Percentiles rank a stretch among this genome's conserved stretches.
phyloP scores from a whole-genome alignment of 352 stramenopile genomes.

The Globisporangium recalcitrans region DNA sequence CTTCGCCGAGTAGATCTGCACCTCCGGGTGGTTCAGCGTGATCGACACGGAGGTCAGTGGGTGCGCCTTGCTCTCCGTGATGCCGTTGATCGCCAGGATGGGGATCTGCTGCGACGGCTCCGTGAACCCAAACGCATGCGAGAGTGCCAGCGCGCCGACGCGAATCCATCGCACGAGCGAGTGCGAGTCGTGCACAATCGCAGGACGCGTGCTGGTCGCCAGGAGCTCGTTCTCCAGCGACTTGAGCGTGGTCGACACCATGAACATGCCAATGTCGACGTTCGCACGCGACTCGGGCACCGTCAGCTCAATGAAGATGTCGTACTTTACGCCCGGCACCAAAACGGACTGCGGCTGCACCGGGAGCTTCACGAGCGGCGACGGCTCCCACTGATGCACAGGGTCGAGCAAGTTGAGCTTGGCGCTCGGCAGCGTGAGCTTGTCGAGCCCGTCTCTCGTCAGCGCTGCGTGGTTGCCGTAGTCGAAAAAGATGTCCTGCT shows the following conservation, averaged over 20 bases:
- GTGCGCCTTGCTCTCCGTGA: conserved; percentile 42
- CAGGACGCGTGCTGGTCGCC: conserved; percentile 48
- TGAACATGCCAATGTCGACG: conserved; percentile 73
- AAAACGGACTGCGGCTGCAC: conserved; percentile 28
- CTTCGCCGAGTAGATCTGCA: conserved; percentile 71
- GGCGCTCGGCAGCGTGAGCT: conserved; percentile 41
- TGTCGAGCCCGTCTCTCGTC: not conserved
- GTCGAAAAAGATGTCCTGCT: conserved; percentile 74
- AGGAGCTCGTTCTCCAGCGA: conserved; percentile 25
- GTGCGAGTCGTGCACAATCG: conserved; percentile 59
- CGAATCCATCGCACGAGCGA: conserved; percentile 50
- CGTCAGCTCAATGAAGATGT: conserved; percentile 70
- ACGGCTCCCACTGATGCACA: conserved; percentile 52
- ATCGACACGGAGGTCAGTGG: conserved; percentile 52
- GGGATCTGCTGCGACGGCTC: conserved; percentile 49
- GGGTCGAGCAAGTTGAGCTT: conserved; percentile 51
- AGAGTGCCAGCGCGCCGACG: conserved; percentile 39
- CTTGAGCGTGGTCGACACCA: conserved; percentile 50
- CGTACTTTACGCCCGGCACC: conserved; percentile 67
- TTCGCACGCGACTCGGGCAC: conserved; percentile 60
- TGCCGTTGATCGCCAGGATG: conserved; percentile 66
- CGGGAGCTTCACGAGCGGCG: conserved; percentile 23
- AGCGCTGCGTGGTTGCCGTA: conserved; percentile 56
- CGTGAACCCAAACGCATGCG: conserved; percentile 47
- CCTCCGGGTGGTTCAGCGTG: conserved; percentile 53